These are phyloP conservation scores for Adansonia digitata DNA, from an alignment of 345 rosid species.

Conservation along the genomic window DNA sequence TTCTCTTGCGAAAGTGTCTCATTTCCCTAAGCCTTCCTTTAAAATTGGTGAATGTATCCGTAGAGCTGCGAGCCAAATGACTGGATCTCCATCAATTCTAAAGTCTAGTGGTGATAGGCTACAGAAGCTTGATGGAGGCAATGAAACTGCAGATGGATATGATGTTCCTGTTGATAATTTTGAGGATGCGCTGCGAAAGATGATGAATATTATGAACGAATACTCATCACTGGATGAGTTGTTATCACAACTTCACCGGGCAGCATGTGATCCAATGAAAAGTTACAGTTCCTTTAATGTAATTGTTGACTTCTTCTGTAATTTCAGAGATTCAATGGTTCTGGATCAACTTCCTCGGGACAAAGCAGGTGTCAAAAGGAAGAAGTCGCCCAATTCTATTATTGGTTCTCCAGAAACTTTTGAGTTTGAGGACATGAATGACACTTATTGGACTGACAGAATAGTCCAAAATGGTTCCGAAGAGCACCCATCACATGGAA, in stretches of 20 bases:
- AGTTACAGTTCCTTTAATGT: constrained; percentile 41
- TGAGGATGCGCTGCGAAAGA: constrained; percentile 37
- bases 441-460: constrained; percentile 93
- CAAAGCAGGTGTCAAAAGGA: constrained; percentile 42
- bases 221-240: constrained; percentile 57
- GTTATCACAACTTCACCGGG: constrained; percentile 55
- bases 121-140: constrained; percentile 29
- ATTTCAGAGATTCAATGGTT: constrained; percentile 62
- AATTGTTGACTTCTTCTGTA: constrained; percentile 61
- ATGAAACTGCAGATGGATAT: constrained; percentile 33
- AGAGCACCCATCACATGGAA: constrained; percentile 53
- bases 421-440: constrained; percentile 89
- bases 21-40: constrained; percentile 61
- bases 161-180: constrained; percentile 28
- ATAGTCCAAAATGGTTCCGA: constrained; percentile 82
- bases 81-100: constrained; percentile 61
- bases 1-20: constrained; percentile 59
- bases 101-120: constrained; percentile 42
- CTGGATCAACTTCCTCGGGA: constrained; percentile 34
- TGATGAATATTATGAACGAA: constrained; percentile 27
- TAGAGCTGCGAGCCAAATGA: constrained; percentile 89
- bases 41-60: constrained; percentile 90
- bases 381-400: constrained; percentile 31
- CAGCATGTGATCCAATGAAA: constrained; percentile 59
- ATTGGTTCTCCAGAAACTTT: constrained; percentile 62